These are phyloP conservation scores for Acanthamoeba triangularis DNA, from an alignment of 208 protist genomes.

Conservation along the genomic window DNA sequence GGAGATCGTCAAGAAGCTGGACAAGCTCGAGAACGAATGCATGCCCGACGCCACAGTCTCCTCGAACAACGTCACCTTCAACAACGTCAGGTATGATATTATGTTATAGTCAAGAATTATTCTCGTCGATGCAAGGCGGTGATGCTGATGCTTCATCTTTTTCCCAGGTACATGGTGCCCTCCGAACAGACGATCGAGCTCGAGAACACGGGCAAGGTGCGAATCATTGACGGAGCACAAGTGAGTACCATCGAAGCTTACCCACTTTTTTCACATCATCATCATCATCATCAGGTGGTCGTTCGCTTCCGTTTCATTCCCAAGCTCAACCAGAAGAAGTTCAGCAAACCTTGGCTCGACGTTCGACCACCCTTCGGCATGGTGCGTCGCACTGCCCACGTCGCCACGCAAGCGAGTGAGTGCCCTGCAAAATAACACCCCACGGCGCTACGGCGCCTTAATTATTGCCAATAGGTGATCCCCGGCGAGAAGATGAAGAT, in stretches of 20 bases:
- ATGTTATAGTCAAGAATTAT: neutral
- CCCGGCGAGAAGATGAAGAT: slow-evolving; percentile 84
- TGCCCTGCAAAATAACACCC: too few relatives aligned
- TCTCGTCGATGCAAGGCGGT: neutral
- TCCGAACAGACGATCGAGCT: slow-evolving; percentile 66
- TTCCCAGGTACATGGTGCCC: slow-evolving; percentile 40
- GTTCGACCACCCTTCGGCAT: slow-evolving; percentile 82
- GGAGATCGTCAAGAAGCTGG: slow-evolving; percentile 85
- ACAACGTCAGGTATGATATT: slow-evolving; percentile 7
- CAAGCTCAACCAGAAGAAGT: slow-evolving; percentile 81
- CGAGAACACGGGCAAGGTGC: slow-evolving; percentile 86
- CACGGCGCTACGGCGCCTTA: too few relatives aligned
- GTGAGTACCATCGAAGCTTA: neutral
- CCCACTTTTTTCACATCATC: too few relatives aligned
- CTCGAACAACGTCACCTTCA: slow-evolving; percentile 81
- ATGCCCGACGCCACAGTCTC: slow-evolving; percentile 85
- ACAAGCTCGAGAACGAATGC: slow-evolving; percentile 88
- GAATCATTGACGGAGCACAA: neutral
- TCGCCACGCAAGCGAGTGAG: too few relatives aligned
- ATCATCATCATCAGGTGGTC: slow-evolving; percentile 59
- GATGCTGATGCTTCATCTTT: neutral
- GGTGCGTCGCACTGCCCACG: neutral
- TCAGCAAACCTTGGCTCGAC: slow-evolving; percentile 86
- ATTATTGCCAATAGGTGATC: neutral
- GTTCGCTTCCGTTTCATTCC: slow-evolving; percentile 89